Evolutionary conservation across 2,329 filamentous ascomycete species (phyloP).

Genomic region (Cephalotrichum gorgonifer): DNA sequence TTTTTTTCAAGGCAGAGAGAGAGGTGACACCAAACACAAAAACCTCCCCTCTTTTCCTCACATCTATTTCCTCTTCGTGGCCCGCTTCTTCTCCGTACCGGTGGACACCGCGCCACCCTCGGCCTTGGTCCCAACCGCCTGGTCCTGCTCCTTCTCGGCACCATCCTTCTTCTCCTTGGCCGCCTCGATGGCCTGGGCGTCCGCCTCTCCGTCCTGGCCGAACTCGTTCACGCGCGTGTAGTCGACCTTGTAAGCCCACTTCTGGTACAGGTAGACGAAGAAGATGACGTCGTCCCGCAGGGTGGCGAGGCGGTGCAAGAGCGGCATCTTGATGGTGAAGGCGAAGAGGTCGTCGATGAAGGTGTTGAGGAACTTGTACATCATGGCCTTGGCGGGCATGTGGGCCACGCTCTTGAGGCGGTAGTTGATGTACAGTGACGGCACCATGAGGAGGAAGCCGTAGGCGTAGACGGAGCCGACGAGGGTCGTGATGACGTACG

Average conservation of each 20-base stretch:
- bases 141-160: slow-evolving; percentile 22
- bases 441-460: slow-evolving; percentile 99
- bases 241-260: slow-evolving; percentile 85
- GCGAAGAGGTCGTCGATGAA: slow-evolving; percentile 99
- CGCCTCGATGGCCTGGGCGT: slow-evolving; percentile 36
- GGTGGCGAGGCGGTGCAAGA: slow-evolving; percentile 83
- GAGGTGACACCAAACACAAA: too few relatives aligned
- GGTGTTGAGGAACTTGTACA: slow-evolving; percentile 96
- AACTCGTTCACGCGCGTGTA: slow-evolving; percentile 94
- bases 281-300: slow-evolving; percentile 95
- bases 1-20: too few relatives aligned
- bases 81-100: slow-evolving; percentile 36
- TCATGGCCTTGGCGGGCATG: slow-evolving; percentile 95
- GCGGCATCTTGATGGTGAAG: slow-evolving; percentile 98
- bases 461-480: slow-evolving; percentile 97
- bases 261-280: slow-evolving; percentile 94
- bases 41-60: too few relatives aligned
- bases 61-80: slow-evolving; percentile 30
- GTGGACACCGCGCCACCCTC: slow-evolving; percentile 27
- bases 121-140: slow-evolving; percentile 16
- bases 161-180: slow-evolving; percentile 22
- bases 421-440: slow-evolving; percentile 97
- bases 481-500: slow-evolving; percentile 86
- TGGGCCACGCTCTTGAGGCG: slow-evolving; percentile 89
- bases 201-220: slow-evolving; percentile 93